Evolutionary conservation across 1,284 basidiomycete genomes (phyloP).

Genomic region (Phenoliferia sp.): DNA sequence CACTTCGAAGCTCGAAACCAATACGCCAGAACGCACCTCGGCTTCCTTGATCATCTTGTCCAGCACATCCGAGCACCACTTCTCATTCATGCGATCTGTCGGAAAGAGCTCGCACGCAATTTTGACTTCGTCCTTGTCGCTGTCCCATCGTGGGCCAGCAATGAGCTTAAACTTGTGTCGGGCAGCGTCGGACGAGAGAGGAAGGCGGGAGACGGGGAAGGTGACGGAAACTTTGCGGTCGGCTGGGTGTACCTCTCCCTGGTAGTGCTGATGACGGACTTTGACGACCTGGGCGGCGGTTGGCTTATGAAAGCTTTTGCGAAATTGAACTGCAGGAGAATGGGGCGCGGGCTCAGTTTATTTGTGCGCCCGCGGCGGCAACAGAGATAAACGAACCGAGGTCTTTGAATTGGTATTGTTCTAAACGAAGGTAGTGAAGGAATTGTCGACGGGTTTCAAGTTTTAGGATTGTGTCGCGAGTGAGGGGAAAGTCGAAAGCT

Average conservation of each 20-base stretch:
- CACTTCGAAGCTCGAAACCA: not conserved
- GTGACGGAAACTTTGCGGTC: constrained; percentile 41
- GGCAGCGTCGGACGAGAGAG: constrained; percentile 17
- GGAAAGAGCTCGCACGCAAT: constrained; percentile 43
- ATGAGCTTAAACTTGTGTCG: constrained; percentile 44
- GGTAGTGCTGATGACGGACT: constrained; percentile 41
- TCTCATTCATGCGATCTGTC: constrained; percentile 43
- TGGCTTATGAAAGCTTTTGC: constrained; percentile 39
- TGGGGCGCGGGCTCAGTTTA: not conserved
- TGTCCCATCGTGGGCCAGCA: constrained; percentile 38
- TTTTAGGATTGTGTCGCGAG: constrained; percentile 24
- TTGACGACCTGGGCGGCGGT: constrained; percentile 29
- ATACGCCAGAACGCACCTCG: constrained; percentile 31
- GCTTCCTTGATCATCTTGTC: constrained; percentile 42
- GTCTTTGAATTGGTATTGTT: constrained; percentile 35
- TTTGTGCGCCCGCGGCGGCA: not conserved
- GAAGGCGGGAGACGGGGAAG: constrained; percentile 34
- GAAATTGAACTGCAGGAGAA: constrained; percentile 33
- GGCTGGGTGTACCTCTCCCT: constrained; percentile 43
- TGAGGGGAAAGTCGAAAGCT: constrained; percentile 26
- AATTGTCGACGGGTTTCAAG: constrained; percentile 32
- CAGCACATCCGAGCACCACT: constrained; percentile 46
- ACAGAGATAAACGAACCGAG: constrained; percentile 16
- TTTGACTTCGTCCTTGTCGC: constrained; percentile 35
- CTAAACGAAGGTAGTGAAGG: constrained; percentile 36